A percentile compares a stretch with the other conserved stretches of the same genome.
phyloP scores from a whole-genome alignment of 2,329 filamentous ascomycete species.

The Alternaria gansuensis region DNA sequence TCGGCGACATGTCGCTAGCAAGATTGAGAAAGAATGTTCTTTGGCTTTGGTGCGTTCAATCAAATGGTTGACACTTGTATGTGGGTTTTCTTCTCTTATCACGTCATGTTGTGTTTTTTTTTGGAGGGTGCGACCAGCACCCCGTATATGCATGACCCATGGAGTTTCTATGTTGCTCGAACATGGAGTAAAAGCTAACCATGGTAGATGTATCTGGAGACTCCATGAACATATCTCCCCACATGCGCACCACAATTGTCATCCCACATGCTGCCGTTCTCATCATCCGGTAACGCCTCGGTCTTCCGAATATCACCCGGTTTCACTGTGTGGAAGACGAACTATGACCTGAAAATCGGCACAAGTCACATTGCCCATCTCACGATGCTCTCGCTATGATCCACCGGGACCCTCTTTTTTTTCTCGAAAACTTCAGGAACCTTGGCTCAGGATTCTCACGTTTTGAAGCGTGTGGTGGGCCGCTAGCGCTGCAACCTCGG shows the following conservation, averaged over 20 bases:
- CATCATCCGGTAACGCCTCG: constrained; percentile 9
- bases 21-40: background rate
- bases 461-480: constrained; percentile 24
- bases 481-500: constrained; percentile 39
- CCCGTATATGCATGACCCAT: constrained; percentile 2
- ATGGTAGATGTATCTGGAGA: constrained; percentile 14
- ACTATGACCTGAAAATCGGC: constrained; percentile 11
- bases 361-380: constrained; percentile 15
- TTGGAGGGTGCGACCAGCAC: background rate
- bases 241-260: constrained; percentile 9
- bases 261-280: constrained; percentile 17
- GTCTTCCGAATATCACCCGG: constrained; percentile 25
- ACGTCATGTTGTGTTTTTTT: constrained; percentile 7
- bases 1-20: constrained; percentile 3
- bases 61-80: background rate
- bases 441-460: constrained; percentile 26
- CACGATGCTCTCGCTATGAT: constrained; percentile 18
- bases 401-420: constrained; percentile 37
- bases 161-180: constrained; percentile 6
- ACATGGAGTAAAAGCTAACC: constrained; percentile 15
- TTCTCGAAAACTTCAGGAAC: constrained; percentile 28
- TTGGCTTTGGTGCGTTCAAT: background rate
- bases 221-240: constrained; percentile 9
- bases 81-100: background rate
- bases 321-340: constrained; percentile 22